These are phyloP conservation scores for Colletotrichum sp. DNA, from an alignment of 2,329 filamentous ascomycete species.

Conservation along the genomic window DNA sequence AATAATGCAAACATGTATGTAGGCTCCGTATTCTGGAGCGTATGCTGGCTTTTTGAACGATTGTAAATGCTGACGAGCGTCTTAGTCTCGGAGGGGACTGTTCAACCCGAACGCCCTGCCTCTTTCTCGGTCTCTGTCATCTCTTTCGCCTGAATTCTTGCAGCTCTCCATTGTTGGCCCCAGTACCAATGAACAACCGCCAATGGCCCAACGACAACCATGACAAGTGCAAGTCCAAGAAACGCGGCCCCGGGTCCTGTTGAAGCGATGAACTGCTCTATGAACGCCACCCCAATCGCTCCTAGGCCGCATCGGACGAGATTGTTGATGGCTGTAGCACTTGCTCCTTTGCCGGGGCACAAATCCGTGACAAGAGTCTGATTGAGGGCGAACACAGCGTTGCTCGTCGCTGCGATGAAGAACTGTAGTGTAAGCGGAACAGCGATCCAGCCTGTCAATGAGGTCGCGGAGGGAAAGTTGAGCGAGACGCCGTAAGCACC, in stretches of 20 bases:
- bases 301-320: conserved; percentile 20
- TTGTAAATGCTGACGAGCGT: not conserved
- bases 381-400: conserved; percentile 40
- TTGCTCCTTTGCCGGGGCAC: conserved; percentile 33
- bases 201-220: not conserved
- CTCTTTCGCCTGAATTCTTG: not conserved
- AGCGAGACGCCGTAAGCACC: conserved; percentile 40
- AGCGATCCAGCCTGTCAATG: conserved; percentile 26
- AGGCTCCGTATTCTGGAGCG: not conserved
- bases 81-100: not conserved
- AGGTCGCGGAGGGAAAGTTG: conserved; percentile 8
- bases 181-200: conserved; percentile 13
- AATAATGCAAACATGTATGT: not conserved
- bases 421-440: conserved; percentile 34
- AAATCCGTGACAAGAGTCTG: conserved; percentile 36
- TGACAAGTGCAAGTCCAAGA: not conserved
- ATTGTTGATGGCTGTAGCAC: conserved; percentile 38
- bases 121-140: not conserved
- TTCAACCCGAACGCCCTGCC: not conserved
- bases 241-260: not conserved
- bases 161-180: conserved; percentile 9
- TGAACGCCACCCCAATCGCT: not conserved
- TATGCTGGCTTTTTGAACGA: not conserved
- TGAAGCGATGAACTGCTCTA: not conserved
- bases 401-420: conserved; percentile 39